These are phyloP conservation scores for Urostyla sp. DNA, from an alignment of 73 alveolate genomes.

Conservation along the genomic window DNA sequence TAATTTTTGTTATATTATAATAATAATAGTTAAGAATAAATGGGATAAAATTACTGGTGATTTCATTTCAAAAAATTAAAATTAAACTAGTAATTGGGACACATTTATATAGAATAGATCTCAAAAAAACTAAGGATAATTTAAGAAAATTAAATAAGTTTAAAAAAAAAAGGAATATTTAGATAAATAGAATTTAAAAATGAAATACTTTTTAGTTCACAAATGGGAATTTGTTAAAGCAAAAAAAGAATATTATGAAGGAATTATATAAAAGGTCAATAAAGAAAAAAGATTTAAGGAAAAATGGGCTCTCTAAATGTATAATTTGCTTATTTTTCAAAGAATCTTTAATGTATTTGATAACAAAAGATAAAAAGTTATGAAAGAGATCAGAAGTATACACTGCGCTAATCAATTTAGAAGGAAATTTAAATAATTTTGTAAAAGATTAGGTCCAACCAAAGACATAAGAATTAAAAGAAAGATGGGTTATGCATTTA, in stretches of 20 bases:
- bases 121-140: neutral
- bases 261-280: neutral
- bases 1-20: neutral
- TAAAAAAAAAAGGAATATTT: neutral
- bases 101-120: neutral
- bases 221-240: conserved; percentile 48
- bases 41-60: conserved; percentile 38
- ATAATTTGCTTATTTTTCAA: neutral
- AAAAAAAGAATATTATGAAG: conserved; percentile 16
- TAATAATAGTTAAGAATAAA: conserved; percentile 2
- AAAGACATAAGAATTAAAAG: neutral
- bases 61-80: conserved; percentile 9
- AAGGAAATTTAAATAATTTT: neutral
- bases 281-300: conserved; percentile 8
- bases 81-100: conserved; percentile 27
- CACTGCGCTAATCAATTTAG: neutral
- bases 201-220: conserved; percentile 34
- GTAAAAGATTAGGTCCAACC: neutral
- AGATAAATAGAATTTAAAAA: neutral
- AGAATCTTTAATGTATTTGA: neutral
- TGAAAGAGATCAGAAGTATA: neutral
- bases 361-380: neutral
- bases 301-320: conserved; percentile 7
- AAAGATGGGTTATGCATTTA: conserved; percentile 2
- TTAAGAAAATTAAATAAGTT: neutral